phyloP scores from a whole-genome alignment of 139 green algal species.

The Coelastrella sp. region DNA sequence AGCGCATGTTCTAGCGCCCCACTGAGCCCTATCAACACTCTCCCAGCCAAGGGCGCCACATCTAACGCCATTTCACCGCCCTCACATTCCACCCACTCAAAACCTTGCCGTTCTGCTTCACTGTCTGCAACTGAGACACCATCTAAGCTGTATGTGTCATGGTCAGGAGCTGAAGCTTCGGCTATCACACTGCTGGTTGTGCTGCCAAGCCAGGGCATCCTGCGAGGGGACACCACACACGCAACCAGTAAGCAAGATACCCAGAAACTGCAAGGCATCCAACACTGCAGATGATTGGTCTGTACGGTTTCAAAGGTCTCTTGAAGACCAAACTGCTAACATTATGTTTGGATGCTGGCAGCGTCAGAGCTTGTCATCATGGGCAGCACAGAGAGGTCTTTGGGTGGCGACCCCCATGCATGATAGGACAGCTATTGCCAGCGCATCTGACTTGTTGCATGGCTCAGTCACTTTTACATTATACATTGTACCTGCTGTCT shows the following conservation, averaged over 20 bases:
- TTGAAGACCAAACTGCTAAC: no score
- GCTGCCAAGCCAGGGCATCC: conserved; percentile 43
- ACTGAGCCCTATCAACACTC: conserved; percentile 67
- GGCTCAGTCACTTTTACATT: no score
- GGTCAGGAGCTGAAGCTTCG: conserved; percentile 49
- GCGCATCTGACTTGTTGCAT: no score
- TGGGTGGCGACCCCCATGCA: no score
- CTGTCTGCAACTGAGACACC: conserved; percentile 40
- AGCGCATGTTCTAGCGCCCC: conserved; percentile 72
- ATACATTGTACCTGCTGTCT: no score
- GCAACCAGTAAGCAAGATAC: background rate
- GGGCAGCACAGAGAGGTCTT: no score
- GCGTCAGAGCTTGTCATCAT: no score
- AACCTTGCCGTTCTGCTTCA: conserved; percentile 44
- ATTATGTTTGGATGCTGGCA: no score
- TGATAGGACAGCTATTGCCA: no score
- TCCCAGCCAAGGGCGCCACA: conserved; percentile 58
- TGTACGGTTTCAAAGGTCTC: no score
- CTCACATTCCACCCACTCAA: conserved; percentile 58
- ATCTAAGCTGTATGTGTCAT: conserved; percentile 53
- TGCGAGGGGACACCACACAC: background rate
- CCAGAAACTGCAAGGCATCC: background rate
- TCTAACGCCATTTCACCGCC: conserved; percentile 60
- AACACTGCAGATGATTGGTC: background rate
- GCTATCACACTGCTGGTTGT: conserved; percentile 60